These are phyloP conservation scores for Phytophthora fragariae DNA, from an alignment of 352 stramenopile genomes.

Conservation along the genomic window DNA sequence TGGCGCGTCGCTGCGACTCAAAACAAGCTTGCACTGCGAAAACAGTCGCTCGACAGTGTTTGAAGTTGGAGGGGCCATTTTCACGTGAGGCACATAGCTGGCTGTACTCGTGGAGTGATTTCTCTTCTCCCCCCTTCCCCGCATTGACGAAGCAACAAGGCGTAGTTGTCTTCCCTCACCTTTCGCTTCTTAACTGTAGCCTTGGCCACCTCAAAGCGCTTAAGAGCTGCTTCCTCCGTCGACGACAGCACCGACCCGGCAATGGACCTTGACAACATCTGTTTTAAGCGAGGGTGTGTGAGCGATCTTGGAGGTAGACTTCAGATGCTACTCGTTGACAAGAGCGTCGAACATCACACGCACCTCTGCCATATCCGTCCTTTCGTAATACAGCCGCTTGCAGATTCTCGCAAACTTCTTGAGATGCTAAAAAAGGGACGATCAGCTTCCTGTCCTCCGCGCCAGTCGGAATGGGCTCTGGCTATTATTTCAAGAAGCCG, in stretches of 20 bases:
- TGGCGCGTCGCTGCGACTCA: too few relatives aligned
- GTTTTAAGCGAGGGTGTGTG: not conserved
- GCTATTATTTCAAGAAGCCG: too few relatives aligned
- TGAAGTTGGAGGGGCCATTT: too few relatives aligned
- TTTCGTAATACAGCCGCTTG: not conserved
- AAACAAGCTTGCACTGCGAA: too few relatives aligned
- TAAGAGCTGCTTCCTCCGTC: not conserved
- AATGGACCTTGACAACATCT: not conserved
- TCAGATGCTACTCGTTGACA: not conserved
- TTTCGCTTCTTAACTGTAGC: conserved; percentile 3
- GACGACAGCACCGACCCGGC: not conserved
- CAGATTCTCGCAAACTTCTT: conserved; percentile 18
- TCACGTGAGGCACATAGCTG: too few relatives aligned
- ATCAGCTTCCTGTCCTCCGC: conserved; percentile 9
- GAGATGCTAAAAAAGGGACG: conserved; percentile 11
- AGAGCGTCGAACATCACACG: conserved; percentile 6
- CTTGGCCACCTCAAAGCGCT: not conserved
- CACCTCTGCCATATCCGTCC: conserved; percentile 2
- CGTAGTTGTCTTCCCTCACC: conserved; percentile 4
- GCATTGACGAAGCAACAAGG: not conserved
- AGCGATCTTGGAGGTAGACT: not conserved
- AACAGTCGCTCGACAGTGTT: too few relatives aligned
- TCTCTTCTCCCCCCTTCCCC: too few relatives aligned
- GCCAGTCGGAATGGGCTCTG: conserved; percentile 15
- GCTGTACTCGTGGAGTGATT: too few relatives aligned